phyloP scores from a whole-genome alignment of 176 grass and related monocot genomes.

The Oryza glaberrima region DNA sequence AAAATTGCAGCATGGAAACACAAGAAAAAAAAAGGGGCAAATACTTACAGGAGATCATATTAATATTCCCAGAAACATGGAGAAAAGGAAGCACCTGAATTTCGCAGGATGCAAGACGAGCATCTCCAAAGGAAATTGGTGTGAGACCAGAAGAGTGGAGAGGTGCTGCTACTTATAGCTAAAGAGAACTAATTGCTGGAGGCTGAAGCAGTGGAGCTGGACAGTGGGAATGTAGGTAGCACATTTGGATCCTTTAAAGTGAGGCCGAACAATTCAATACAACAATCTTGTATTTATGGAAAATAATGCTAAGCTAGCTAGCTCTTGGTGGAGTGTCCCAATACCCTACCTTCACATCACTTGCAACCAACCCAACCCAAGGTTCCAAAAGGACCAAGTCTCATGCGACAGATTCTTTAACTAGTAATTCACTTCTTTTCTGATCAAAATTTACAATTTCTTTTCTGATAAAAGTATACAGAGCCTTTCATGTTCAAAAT shows the following conservation, averaged over 20 bases:
- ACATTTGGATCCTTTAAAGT: constrained; percentile 27
- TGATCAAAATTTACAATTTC: constrained; percentile 11
- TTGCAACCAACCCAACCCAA: constrained; percentile 10
- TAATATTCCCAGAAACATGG: neutral
- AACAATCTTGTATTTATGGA: neutral
- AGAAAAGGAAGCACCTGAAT: constrained; percentile 4
- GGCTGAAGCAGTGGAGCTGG: neutral
- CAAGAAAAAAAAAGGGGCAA: neutral
- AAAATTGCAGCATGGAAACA: neutral
- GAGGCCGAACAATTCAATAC: constrained; percentile 28
- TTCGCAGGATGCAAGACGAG: constrained; percentile 33
- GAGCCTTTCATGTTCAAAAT: neutral
- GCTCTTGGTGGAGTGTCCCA: constrained; percentile 40
- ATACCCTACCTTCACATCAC: constrained; percentile 40
- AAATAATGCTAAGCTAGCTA: constrained; percentile 25
- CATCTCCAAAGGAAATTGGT: constrained; percentile 22
- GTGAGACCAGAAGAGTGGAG: constrained; percentile 27
- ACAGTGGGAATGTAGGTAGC: constrained; percentile 40
- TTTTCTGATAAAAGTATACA: too few species aligned
- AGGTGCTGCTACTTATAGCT: constrained; percentile 49
- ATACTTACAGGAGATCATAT: neutral
- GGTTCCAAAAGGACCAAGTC: neutral
- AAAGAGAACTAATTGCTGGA: neutral
- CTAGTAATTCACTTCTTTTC: constrained; percentile 16
- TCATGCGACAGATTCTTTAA: constrained; percentile 14